Percentiles rank a stretch among this genome's conserved stretches.
Evolutionary conservation across 1,284 basidiomycete species (phyloP).

Genomic region (Hypsizygus ulmarius): DNA sequence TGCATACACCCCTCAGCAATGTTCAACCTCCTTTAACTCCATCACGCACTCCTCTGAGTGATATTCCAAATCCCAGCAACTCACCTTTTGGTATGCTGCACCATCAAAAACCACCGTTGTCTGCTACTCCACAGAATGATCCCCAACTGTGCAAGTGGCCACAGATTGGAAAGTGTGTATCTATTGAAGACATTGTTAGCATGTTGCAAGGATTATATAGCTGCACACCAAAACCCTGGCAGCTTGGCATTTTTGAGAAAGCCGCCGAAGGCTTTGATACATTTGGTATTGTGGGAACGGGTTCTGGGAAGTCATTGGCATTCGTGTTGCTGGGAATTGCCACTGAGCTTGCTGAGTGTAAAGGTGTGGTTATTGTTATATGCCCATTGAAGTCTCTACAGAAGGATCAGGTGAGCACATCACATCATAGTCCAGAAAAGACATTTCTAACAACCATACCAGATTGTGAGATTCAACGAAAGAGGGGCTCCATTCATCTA

Average conservation of each 20-base stretch:
- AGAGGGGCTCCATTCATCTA: neutral
- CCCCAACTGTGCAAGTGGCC: too few relatives aligned
- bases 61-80: too few relatives aligned
- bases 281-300: slow-evolving; percentile 19
- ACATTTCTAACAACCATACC: too few relatives aligned
- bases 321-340: slow-evolving; percentile 22
- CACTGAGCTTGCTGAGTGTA: slow-evolving; percentile 11
- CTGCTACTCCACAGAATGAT: too few relatives aligned
- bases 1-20: too few relatives aligned
- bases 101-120: too few relatives aligned
- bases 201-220: neutral
- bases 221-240: neutral
- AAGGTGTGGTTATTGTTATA: slow-evolving; percentile 22
- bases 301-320: slow-evolving; percentile 23
- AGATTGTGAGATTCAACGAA: slow-evolving; percentile 10
- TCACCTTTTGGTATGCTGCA: too few relatives aligned
- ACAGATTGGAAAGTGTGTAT: too few relatives aligned
- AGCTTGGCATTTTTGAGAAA: slow-evolving; percentile 9
- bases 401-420: slow-evolving; percentile 27
- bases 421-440: too few relatives aligned
- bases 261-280: slow-evolving; percentile 21
- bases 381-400: slow-evolving; percentile 26
- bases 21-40: too few relatives aligned
- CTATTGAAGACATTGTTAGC: neutral
- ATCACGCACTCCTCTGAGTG: too few relatives aligned